Base-by-base conservation (phyloP, 169 alveolate genomes). In the Cryptosporidium ryanae region DNA sequence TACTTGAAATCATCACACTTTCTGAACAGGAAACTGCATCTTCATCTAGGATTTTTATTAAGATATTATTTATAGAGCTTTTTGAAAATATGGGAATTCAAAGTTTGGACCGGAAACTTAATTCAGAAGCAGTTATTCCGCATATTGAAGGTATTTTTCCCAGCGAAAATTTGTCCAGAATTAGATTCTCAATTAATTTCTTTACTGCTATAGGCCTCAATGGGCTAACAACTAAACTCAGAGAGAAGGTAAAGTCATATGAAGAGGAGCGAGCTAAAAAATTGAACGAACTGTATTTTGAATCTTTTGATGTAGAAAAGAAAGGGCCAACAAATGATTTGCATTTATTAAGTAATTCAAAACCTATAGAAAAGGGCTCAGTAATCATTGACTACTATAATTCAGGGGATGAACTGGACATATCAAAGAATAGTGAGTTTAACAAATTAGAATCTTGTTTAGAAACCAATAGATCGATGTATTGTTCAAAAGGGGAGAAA, bases 21-120 rank as follows among this genome's bases (percentile, higher is more conserved):
- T 96, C 99, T 8, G 99, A 98, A 89, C 98, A 97, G 82, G 97
- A 94, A 55, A 98, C 99, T 1, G 97, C 99, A 0, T 95, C 99
- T 10, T 95, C 98, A 29, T 93, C 98, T 6, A 94, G 99, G 84
- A 98, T 98, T 50, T 97, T 98, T 94, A 95, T 97, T 64, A 98
- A 98, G 94, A 95, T 96, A 17, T 84, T 97, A 43, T 91, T 96
- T 82, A 98, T 96, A 91, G 99, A 97, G 81, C 92, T 97, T 52
- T 93, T 96, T 23, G 97, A 96, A 82, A 90, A 94, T 82, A 70
- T 96, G 91, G 98, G 98, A 12, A 59, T 90, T 66, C 84, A 84
- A 50, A 64, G 64, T 67, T 91, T 94, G 66, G 91, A 91, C 55
- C 64, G 82, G 21, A 93, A 92, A 83, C 91, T 97, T 17, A 90